Evolutionary conservation across 768 basidiomycete species (phyloP), one percentile per base, ranked within the genome.

Genomic region (Rickenella mellea): DNA sequence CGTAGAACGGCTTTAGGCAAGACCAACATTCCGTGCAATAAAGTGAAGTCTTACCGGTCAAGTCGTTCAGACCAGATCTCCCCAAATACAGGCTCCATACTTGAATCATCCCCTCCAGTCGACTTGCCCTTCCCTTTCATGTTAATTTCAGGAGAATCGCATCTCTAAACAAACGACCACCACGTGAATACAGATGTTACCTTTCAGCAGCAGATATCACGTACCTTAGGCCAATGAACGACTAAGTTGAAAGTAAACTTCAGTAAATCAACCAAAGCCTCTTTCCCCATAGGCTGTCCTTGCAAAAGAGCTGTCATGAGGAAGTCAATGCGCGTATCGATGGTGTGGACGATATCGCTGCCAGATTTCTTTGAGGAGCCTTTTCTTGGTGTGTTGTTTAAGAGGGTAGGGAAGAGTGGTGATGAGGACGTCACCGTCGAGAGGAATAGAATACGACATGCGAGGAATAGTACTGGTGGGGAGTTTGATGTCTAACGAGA

Each of bases 221-320:
- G 24, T 33, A 83, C 84, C 67, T 80, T 87, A 4, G 88, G 88
- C 59, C 88, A 91, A 55, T 85, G 83, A 30, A 78, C 58, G 39
- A 89, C 66, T 24, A 94, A 57, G 57, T 94, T 92, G 60, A 88
- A 92, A 2, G 74, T 67, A 36, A 91, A 69, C 55, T 97, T 97
- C 43, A 97, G 70, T 20, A 91, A 56, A 58, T 97, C 92, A 3
- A 74, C 71, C 65, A 84, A 71, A 2, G 91, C 88, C 42, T 88
- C 85, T 50, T 70, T 71, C 24, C 77, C 67, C 64, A 76, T 67
- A 47, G 71, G 66, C 15, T 69, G 54, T 44, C 76, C 71, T 29
- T 65, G 60, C 30, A 76, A 66, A 45, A 83, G 65, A 38, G 60
- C 63, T 30, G 55, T 59, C 3, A 66, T 61, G 24, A 85, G 64